Percentiles rank a stretch among this genome's conserved stretches.
These are phyloP conservation scores for Leccinum olivaceopallidum DNA, from an alignment of 768 basidiomycete genomes.

Conservation along the genomic window DNA sequence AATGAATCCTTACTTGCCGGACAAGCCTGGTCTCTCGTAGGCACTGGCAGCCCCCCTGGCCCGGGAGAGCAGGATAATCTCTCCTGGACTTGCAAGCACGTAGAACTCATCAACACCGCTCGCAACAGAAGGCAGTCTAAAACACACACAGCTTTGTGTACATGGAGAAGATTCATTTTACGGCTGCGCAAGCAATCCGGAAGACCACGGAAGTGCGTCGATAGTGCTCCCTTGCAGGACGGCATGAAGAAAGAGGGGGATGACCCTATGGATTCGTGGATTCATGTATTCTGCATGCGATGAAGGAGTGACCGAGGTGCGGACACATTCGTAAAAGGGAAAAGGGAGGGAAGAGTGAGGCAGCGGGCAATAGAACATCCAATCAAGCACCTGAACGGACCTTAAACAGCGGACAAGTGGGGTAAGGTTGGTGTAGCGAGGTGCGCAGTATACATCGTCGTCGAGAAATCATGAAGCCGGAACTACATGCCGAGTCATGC, in stretches of 20 bases:
- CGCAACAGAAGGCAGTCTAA: constrained; percentile 7
- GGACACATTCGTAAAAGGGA: constrained; percentile 17
- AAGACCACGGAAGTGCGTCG: constrained; percentile 8
- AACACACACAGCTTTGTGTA: constrained; percentile 16
- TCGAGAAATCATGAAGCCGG: constrained; percentile 12
- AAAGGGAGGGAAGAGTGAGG: constrained; percentile 22
- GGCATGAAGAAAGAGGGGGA: constrained; percentile 10
- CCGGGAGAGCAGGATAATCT: background rate
- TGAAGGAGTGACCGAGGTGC: constrained; percentile 10
- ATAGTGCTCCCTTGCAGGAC: constrained; percentile 4
- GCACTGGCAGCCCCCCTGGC: background rate
- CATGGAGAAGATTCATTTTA: constrained; percentile 26
- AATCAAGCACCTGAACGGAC: constrained; percentile 24
- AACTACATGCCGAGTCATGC: constrained; percentile 12
- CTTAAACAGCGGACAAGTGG: constrained; percentile 23
- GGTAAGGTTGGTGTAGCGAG: constrained; percentile 9
- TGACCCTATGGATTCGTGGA: constrained; percentile 9
- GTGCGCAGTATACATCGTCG: constrained; percentile 8
- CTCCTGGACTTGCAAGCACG: background rate
- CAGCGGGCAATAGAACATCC: constrained; percentile 18
- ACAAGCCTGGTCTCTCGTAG: background rate
- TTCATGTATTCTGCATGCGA: constrained; percentile 6
- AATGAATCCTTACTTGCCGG: background rate
- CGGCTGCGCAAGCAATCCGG: constrained; percentile 23
- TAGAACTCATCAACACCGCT: constrained; percentile 1